Conservation (phyloP, 169 alveolate species). For the Cyclospora cayetanensis region DNA sequence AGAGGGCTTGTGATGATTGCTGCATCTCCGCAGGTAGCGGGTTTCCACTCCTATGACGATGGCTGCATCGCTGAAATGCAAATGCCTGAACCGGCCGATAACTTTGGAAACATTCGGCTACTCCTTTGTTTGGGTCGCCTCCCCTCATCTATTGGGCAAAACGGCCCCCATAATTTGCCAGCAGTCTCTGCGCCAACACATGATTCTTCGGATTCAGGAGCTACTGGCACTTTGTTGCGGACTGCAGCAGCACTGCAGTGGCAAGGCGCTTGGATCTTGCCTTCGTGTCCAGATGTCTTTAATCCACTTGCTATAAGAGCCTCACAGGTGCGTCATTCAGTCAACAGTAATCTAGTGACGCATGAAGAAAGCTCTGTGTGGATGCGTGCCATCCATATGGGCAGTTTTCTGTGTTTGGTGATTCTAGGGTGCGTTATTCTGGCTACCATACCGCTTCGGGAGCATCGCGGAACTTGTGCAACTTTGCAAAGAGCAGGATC, state of each 20-base stretch:
- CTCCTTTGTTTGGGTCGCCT: slow-evolving; percentile 66
- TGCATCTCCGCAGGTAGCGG: slow-evolving; percentile 55
- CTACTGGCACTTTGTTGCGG: slow-evolving; percentile 53
- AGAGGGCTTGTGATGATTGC: background rate
- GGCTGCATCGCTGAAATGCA: slow-evolving; percentile 71
- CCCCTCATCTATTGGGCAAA: slow-evolving; percentile 8
- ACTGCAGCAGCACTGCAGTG: slow-evolving; percentile 73
- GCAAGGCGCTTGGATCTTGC: slow-evolving; percentile 72
- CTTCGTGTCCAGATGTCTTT: slow-evolving; percentile 66
- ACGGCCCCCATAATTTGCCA: background rate
- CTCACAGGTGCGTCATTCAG: slow-evolving; percentile 49
- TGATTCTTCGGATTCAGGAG: background rate
- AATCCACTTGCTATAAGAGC: slow-evolving; percentile 67
- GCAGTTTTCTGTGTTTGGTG: background rate
- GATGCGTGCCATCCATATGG: background rate
- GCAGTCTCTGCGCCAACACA: background rate
- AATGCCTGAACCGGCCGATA: slow-evolving; percentile 42
- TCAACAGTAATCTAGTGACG: background rate
- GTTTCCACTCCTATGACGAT: slow-evolving; percentile 64
- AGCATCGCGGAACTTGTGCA: slow-evolving; percentile 39
- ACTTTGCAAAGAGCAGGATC: background rate
- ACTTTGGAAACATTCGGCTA: slow-evolving; percentile 46
- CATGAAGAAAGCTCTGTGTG: background rate
- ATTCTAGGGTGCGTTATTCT: slow-evolving; percentile 65
- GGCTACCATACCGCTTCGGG: slow-evolving; percentile 69